Percentiles rank a stretch among this genome's conserved stretches.
Evolutionary conservation across 75 land plant species (phyloP).

Genomic region (Cunninghamia lanceolata): DNA sequence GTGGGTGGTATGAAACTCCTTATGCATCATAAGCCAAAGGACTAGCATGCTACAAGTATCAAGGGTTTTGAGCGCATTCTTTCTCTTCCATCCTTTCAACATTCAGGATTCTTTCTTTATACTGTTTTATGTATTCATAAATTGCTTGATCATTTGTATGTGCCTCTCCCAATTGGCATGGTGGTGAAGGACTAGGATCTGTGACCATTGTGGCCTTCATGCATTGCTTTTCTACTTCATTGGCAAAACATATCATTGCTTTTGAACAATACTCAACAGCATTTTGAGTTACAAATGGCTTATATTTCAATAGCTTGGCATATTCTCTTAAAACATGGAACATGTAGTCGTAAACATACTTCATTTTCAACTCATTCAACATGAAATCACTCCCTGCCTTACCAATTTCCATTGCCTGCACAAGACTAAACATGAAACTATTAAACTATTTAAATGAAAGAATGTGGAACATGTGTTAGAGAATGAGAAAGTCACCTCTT

Average conservation of each 20-base stretch:
- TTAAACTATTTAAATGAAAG: background rate
- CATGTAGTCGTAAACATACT: slow-evolving; percentile 42
- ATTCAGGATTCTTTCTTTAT: no score
- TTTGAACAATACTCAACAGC: slow-evolving; percentile 16
- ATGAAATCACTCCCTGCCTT: slow-evolving; percentile 26
- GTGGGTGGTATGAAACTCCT: no score
- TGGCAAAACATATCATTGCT: slow-evolving; percentile 12
- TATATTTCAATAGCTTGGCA: slow-evolving; percentile 32
- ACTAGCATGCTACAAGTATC: no score
- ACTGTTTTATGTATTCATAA: no score
- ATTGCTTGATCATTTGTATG: no score
- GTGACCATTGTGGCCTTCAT: slow-evolving; percentile 20
- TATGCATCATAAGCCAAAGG: no score
- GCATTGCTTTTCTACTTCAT: slow-evolving; percentile 9
- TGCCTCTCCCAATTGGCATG: background rate
- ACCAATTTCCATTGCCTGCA: slow-evolving; percentile 33
- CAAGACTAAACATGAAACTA: background rate
- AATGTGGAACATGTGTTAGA: background rate
- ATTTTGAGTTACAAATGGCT: slow-evolving; percentile 15
- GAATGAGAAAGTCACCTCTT: slow-evolving; percentile 8
- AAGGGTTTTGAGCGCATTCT: no score
- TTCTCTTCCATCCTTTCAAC: no score
- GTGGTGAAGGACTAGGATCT: background rate
- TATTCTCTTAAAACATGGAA: slow-evolving; percentile 32
- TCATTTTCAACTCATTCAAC: background rate